Conservation (phyloP, 2,329 filamentous ascomycete genomes). For the Pseudogymnoascus sp. region DNA sequence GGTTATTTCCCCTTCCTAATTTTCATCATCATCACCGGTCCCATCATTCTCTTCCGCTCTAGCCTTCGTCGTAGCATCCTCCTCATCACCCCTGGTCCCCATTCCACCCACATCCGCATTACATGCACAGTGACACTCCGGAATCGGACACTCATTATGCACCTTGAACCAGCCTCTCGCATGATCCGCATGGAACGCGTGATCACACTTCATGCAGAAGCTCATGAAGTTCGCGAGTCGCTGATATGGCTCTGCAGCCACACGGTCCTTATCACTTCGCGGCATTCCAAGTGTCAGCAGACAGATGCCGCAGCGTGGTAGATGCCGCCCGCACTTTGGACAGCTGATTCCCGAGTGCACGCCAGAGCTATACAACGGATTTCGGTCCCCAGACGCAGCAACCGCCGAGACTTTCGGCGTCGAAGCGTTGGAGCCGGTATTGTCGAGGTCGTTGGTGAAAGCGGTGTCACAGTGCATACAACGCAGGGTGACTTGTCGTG, state of each 20-base stretch:
- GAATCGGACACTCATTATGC: constrained; percentile 59
- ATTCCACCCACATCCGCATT: constrained; percentile 17
- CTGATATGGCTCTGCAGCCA: constrained; percentile 31
- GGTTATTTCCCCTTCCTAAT: not conserved
- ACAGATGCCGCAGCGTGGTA: constrained; percentile 60
- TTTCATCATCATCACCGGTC: not conserved
- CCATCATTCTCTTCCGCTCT: not conserved
- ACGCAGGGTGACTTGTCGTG: constrained; percentile 63
- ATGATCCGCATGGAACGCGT: constrained; percentile 60
- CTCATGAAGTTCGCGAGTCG: constrained; percentile 52
- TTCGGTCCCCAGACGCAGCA: constrained; percentile 28
- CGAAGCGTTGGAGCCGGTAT: constrained; percentile 17
- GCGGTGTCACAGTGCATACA: constrained; percentile 68
- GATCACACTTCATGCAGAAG: constrained; percentile 60
- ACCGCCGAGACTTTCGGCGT: constrained; percentile 14
- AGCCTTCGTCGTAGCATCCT: not conserved
- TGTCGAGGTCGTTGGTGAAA: constrained; percentile 35
- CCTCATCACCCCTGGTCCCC: not conserved
- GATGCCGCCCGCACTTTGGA: constrained; percentile 56
- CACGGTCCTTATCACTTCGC: constrained; percentile 49
- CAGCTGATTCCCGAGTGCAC: constrained; percentile 56
- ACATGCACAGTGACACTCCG: constrained; percentile 59
- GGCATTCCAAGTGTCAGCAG: constrained; percentile 58
- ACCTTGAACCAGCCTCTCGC: constrained; percentile 58
- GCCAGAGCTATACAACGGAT: constrained; percentile 49